phyloP scores from a whole-genome alignment of 2,329 filamentous ascomycete genomes.

The Fusarium annulatum region DNA sequence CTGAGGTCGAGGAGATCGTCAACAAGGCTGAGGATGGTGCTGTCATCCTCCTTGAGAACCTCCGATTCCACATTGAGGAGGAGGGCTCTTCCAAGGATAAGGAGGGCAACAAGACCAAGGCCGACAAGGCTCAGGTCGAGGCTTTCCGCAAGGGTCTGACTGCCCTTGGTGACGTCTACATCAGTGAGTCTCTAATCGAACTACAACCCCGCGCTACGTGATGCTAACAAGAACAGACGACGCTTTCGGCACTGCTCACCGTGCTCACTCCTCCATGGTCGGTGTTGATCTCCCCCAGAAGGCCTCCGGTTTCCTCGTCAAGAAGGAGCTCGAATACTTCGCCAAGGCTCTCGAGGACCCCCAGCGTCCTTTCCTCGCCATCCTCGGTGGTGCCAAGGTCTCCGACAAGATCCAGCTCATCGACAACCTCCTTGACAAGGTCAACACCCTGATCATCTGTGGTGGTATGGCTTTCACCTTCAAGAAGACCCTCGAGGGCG shows the following conservation, averaged over 20 bases:
- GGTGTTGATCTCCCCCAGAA: slow-evolving; percentile 95
- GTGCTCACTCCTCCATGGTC: slow-evolving; percentile 99
- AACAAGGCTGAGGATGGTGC: slow-evolving; percentile 83
- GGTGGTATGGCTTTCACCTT: slow-evolving; percentile 99
- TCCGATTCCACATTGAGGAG: slow-evolving; percentile 98
- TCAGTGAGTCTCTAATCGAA: slow-evolving; percentile 74
- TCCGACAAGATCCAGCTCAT: slow-evolving; percentile 99
- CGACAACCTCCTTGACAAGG: slow-evolving; percentile 98
- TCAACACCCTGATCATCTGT: slow-evolving; percentile 95
- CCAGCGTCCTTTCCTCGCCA: slow-evolving; percentile 96
- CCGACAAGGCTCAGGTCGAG: slow-evolving; percentile 90
- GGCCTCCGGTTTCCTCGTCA: slow-evolving; percentile 97
- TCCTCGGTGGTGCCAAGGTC: slow-evolving; percentile 97
- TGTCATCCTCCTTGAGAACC: slow-evolving; percentile 93
- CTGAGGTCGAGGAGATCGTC: slow-evolving; percentile 89
- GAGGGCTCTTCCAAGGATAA: slow-evolving; percentile 95
- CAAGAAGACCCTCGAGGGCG: slow-evolving; percentile 96
- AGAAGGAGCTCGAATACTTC: slow-evolving; percentile 99
- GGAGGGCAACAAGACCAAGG: slow-evolving; percentile 97
- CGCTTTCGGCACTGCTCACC: slow-evolving; percentile 97
- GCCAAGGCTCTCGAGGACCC: slow-evolving; percentile 94
- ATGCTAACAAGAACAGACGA: slow-evolving; percentile 72
- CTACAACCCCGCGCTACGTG: not conserved
- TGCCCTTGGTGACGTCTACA: slow-evolving; percentile 91
- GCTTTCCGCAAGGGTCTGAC: slow-evolving; percentile 96